phyloP scores from a whole-genome alignment of 2,329 filamentous ascomycete species.

The Grosmannia huntii region DNA sequence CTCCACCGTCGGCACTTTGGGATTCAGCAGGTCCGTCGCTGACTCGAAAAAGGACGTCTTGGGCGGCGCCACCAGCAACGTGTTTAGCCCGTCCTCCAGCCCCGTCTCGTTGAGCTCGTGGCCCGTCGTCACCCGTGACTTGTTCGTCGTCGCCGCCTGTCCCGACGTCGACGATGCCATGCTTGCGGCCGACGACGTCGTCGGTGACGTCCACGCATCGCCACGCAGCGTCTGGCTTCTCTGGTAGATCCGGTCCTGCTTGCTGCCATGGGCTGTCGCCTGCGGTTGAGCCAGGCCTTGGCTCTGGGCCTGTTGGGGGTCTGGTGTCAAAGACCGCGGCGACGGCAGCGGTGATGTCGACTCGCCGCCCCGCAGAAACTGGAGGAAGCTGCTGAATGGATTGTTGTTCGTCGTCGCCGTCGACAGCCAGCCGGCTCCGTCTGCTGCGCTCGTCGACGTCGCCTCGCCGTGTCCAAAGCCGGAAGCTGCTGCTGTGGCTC shows the following conservation, averaged over 20 bases:
- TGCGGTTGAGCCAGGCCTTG: neutral
- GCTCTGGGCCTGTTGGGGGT: neutral
- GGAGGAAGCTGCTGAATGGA: slow-evolving; percentile 47
- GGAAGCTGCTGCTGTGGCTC: slow-evolving; percentile 26
- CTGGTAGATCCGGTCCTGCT: slow-evolving; percentile 59
- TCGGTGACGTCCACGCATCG: slow-evolving; percentile 20
- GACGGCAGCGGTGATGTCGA: slow-evolving; percentile 33
- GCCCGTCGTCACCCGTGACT: slow-evolving; percentile 34
- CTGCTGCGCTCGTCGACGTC: slow-evolving; percentile 3
- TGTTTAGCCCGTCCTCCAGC: slow-evolving; percentile 18
- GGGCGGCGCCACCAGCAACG: slow-evolving; percentile 56
- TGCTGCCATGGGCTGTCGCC: slow-evolving; percentile 17
- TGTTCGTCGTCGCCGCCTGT: slow-evolving; percentile 2
- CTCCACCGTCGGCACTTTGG: slow-evolving; percentile 67
- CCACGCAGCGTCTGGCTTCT: slow-evolving; percentile 61
- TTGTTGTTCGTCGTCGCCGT: slow-evolving; percentile 28
- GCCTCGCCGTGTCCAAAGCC: slow-evolving; percentile 10
- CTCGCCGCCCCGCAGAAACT: slow-evolving; percentile 46
- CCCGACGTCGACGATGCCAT: neutral
- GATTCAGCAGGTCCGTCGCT: slow-evolving; percentile 82
- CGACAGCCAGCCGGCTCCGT: slow-evolving; percentile 16
- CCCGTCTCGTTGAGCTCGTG: slow-evolving; percentile 25
- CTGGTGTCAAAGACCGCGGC: neutral
- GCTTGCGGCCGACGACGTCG: slow-evolving; percentile 2
- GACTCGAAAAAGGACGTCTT: slow-evolving; percentile 91